Evolutionary conservation across 208 protist genomes (phyloP).

Genomic region (Naegleria fowleri): DNA sequence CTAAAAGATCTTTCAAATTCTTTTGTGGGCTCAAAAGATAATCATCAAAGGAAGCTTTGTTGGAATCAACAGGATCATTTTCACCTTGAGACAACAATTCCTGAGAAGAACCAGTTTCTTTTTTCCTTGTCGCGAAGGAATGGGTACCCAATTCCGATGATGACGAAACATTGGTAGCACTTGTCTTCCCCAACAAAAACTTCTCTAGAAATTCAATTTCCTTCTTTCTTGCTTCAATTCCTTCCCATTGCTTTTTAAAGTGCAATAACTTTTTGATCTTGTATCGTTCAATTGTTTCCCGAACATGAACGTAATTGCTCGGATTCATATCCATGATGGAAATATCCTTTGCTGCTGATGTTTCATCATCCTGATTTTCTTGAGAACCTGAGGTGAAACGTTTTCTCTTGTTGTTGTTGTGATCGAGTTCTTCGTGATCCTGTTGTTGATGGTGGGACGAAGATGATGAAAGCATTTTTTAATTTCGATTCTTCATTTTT

Average conservation of each 20-base stretch:
- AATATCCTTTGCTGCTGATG: background rate
- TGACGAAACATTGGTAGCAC: too few species aligned
- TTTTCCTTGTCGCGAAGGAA: too few species aligned
- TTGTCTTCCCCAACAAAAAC: background rate
- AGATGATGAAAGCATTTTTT: too few species aligned
- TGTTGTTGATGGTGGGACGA: too few species aligned
- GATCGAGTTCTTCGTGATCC: too few species aligned
- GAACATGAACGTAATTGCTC: background rate
- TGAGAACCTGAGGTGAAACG: too few species aligned
- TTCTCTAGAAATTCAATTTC: background rate
- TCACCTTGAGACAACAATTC: too few species aligned
- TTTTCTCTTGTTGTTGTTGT: too few species aligned
- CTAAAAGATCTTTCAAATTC: background rate
- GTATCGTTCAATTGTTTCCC: background rate
- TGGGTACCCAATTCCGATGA: too few species aligned
- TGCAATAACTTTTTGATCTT: background rate
- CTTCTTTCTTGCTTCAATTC: background rate
- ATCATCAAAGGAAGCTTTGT: background rate
- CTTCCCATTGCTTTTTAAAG: background rate
- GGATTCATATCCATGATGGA: background rate
- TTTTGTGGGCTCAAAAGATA: background rate
- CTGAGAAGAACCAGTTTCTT: too few species aligned
- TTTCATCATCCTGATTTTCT: background rate
- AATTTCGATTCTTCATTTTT: too few species aligned
- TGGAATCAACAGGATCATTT: too few species aligned